A percentile compares a stretch with the other conserved stretches of the same genome.
phyloP scores from a whole-genome alignment of 257 asterid genomes.

The Solanum rostratum region DNA sequence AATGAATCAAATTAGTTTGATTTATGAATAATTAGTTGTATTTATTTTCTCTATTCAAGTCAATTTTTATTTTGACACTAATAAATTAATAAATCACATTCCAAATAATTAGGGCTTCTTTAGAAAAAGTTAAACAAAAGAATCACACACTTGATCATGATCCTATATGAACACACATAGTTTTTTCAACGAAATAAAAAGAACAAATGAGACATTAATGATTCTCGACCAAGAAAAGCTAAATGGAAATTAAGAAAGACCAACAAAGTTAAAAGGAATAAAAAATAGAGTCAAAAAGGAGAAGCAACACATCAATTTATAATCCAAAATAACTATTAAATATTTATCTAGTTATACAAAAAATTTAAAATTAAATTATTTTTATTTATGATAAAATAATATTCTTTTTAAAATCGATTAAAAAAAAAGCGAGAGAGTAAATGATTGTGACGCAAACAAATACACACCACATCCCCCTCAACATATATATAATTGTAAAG shows the following conservation, averaged over 20 bases:
- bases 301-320: not conserved
- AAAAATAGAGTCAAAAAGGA: not conserved
- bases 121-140: not conserved
- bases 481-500: not conserved
- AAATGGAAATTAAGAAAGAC: not conserved
- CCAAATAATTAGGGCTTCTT: not conserved
- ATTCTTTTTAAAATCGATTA: too few relatives aligned
- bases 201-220: not conserved
- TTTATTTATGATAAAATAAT: too few relatives aligned
- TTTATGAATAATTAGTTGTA: not conserved
- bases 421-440: not conserved
- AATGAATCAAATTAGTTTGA: not conserved
- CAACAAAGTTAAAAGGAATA: not conserved
- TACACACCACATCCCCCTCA: not conserved
- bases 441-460: not conserved
- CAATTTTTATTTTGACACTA: not conserved
- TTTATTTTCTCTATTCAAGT: not conserved
- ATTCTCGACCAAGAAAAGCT: not conserved
- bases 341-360: too few relatives aligned
- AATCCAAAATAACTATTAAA: too few relatives aligned
- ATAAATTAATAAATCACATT: not conserved
- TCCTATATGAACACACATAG: not conserved
- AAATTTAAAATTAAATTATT: too few relatives aligned
- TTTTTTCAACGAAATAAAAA: not conserved
- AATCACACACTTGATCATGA: not conserved